Evolutionary conservation across 352 stramenopile genomes (phyloP).

Genomic region (Pythium sukuiense): DNA sequence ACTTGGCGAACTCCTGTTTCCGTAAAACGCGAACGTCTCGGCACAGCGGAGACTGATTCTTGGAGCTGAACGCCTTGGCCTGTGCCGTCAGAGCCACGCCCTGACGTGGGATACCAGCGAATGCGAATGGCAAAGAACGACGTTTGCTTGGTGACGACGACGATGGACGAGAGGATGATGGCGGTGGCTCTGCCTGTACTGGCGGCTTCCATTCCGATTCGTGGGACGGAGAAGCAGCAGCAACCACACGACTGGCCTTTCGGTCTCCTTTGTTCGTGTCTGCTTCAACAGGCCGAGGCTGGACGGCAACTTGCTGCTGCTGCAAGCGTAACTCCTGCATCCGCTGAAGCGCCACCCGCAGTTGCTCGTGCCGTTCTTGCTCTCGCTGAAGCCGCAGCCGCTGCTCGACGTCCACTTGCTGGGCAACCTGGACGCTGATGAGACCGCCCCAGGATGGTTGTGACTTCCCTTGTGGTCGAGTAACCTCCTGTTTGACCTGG

Average conservation of each 20-base stretch:
- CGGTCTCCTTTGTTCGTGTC: background rate
- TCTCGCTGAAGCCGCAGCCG: conserved; percentile 30
- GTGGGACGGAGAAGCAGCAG: background rate
- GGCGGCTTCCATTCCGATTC: conserved; percentile 42
- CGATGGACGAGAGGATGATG: conserved; percentile 5
- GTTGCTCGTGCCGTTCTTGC: conserved; percentile 40
- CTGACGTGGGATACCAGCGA: conserved; percentile 38
- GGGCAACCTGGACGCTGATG: background rate
- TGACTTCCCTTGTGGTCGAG: background rate
- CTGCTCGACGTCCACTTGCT: conserved; percentile 22
- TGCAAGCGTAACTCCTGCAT: conserved; percentile 42
- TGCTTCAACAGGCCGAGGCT: background rate
- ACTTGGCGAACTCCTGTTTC: conserved; percentile 41
- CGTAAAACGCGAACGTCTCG: conserved; percentile 49
- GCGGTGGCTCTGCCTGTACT: conserved; percentile 21
- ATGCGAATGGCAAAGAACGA: conserved; percentile 14
- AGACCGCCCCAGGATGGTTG: background rate
- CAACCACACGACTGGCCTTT: background rate
- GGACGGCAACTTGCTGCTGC: conserved; percentile 11
- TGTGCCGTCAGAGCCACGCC: conserved; percentile 49
- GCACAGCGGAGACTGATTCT: conserved; percentile 36
- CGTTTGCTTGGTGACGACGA: background rate
- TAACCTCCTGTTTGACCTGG: background rate
- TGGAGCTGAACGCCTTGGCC: conserved; percentile 42
- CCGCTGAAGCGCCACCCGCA: conserved; percentile 40